Conservation (phyloP, 2,329 filamentous ascomycete species). For the Cladosporium sp. region DNA sequence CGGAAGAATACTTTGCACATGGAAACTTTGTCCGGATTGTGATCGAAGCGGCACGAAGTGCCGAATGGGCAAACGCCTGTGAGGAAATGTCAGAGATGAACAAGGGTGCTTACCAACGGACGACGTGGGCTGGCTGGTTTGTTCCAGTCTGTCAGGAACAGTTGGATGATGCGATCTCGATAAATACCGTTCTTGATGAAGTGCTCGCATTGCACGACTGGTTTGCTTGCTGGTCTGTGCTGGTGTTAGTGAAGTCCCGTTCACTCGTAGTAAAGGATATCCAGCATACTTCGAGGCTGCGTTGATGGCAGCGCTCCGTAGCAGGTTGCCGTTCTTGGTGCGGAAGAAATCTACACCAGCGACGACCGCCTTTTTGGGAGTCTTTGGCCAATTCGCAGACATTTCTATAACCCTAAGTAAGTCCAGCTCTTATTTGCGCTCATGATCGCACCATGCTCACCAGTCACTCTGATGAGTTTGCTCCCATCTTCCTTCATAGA, state of each 20-base stretch:
- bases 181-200: constrained; percentile 32
- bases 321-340: constrained; percentile 83
- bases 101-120: constrained; percentile 19
- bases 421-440: too few species aligned
- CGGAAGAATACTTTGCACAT: constrained; percentile 84
- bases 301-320: constrained; percentile 44
- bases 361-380: constrained; percentile 67
- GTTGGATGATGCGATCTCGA: constrained; percentile 6
- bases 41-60: constrained; percentile 70
- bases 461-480: constrained; percentile 70
- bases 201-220: constrained; percentile 27
- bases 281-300: constrained; percentile 2
- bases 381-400: constrained; percentile 39
- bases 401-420: constrained; percentile 21
- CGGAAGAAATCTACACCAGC: constrained; percentile 78
- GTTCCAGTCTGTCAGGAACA: constrained; percentile 1
- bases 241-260: neutral
- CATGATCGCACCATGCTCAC: constrained; percentile 45
- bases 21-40: constrained; percentile 82
- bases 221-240: constrained; percentile 16
- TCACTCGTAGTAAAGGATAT: too few species aligned
- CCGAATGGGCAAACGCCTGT: constrained; percentile 82
- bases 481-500: constrained; percentile 70
- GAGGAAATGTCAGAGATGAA: constrained; percentile 20
- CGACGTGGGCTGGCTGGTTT: neutral